Evolutionary conservation across 768 basidiomycete genomes (phyloP).

Genomic region (Exidia glandulosa): DNA sequence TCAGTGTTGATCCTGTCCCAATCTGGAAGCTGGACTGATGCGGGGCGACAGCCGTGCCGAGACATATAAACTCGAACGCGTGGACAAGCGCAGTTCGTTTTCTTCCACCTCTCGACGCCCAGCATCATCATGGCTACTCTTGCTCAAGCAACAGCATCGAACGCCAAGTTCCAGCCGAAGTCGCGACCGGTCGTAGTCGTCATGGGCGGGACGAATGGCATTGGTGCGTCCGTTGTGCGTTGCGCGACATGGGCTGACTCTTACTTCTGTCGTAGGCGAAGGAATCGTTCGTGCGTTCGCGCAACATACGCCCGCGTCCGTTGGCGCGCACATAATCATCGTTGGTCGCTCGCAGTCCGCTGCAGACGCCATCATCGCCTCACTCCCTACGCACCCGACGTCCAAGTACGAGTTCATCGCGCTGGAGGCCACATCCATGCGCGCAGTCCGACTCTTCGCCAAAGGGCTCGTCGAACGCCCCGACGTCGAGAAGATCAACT

Average conservation of each 20-base stretch:
- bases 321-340: slow-evolving; percentile 5
- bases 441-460: not conserved
- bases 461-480: slow-evolving; percentile 29
- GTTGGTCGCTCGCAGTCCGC: slow-evolving; percentile 1
- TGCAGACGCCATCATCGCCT: slow-evolving; percentile 5
- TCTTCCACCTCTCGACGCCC: too few relatives aligned
- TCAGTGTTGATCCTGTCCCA: too few relatives aligned
- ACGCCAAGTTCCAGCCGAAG: not conserved
- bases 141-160: not conserved
- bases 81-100: too few relatives aligned
- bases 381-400: not conserved
- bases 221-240: not conserved
- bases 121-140: slow-evolving; percentile 10
- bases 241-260: too few relatives aligned
- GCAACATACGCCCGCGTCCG: slow-evolving; percentile 2
- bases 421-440: slow-evolving; percentile 2
- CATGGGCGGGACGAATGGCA: slow-evolving; percentile 8
- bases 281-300: slow-evolving; percentile 2
- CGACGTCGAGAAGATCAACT: slow-evolving; percentile 44
- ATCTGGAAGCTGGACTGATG: too few relatives aligned
- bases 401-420: slow-evolving; percentile 4
- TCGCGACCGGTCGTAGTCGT: slow-evolving; percentile 4
- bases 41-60: too few relatives aligned
- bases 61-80: too few relatives aligned
- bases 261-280: not conserved